A percentile compares a stretch with the other conserved stretches of the same genome.
These are phyloP conservation scores for Persicaria tinctoria DNA, from an alignment of 148 eudicot genomes.

Conservation along the genomic window DNA sequence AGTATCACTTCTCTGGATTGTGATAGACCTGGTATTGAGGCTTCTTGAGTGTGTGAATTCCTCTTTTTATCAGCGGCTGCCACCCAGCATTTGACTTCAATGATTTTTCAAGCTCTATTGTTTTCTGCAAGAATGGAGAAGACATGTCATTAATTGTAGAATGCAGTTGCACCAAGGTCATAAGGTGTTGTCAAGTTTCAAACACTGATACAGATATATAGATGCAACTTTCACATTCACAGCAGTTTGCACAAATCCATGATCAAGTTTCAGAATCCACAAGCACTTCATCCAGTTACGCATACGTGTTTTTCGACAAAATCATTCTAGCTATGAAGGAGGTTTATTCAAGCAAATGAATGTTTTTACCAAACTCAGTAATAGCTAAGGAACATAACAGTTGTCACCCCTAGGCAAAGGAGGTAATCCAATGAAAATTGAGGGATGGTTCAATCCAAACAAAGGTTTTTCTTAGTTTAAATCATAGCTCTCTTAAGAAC, in stretches of 20 bases:
- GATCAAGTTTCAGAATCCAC: background rate
- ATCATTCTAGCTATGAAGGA: background rate
- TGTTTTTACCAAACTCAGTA: background rate
- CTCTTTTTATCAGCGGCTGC: slow-evolving; percentile 82
- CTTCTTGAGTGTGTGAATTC: slow-evolving; percentile 75
- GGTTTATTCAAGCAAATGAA: background rate
- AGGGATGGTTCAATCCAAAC: background rate
- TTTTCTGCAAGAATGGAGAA: slow-evolving; percentile 35
- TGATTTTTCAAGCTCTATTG: slow-evolving; percentile 58
- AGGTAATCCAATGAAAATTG: background rate
- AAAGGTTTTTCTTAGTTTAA: background rate
- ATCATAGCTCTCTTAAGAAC: background rate
- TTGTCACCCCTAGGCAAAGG: background rate
- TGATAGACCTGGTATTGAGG: slow-evolving; percentile 75
- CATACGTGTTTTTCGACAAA: background rate
- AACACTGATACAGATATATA: background rate
- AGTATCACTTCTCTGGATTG: background rate
- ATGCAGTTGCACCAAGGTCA: background rate
- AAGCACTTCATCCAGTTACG: background rate
- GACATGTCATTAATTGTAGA: background rate
- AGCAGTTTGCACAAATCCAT: background rate
- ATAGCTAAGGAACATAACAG: background rate
- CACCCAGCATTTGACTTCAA: slow-evolving; percentile 62
- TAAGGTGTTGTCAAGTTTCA: background rate
- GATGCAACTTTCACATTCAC: background rate